Base-by-base conservation (phyloP, 2,329 filamentous ascomycete genomes). In the Fusarium odoratissimum region DNA sequence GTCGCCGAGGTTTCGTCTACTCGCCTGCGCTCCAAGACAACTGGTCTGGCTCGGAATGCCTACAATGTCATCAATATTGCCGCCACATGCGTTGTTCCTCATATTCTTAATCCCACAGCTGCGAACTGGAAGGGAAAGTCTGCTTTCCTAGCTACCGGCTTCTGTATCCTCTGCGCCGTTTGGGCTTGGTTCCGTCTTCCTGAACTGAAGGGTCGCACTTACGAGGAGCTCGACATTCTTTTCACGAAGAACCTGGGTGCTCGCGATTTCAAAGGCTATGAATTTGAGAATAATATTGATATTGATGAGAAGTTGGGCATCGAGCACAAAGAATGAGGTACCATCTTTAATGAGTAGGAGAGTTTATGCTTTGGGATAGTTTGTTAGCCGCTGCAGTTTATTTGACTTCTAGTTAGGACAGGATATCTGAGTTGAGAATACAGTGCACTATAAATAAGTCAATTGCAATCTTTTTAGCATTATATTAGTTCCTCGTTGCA, bases 101-200 rank as follows among this genome's bases (percentile, higher is more conserved):
- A 68, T 28, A 54, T 68, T 37, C 44, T 68, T 5, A 68, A 68
- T 25, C 65, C 65, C 9, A 41, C 45, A 0, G 60, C 64, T 23
- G 61, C 23, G 16, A 51, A 68, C 31, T 48, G 64, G 25, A 48
- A 65, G 21, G 65, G 61, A 2, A 68, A 68, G 25, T 57, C 55
- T 7, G 65, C 55, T 19, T 68, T 68, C 19, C 49, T 58, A 13
- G 48, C 61, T 45, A 61, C 55, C 1, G 64, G 48, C 7, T 28
- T 67, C 5, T 55, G 54, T 3, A 42, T 66, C 4, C 17, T 67
- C 19, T 64, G 60, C 31, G 41, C 66, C 25, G 0, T 51, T 28
- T 67, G 64, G 64, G 41, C 54, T 16, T 67, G 42, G 33, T 64
- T 64, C 30, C 58, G 64, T n/a, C 64, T 67, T 13, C 60, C 60